Conservation (phyloP, 2,329 filamentous ascomycete genomes). For the Trichoderma sp. region DNA sequence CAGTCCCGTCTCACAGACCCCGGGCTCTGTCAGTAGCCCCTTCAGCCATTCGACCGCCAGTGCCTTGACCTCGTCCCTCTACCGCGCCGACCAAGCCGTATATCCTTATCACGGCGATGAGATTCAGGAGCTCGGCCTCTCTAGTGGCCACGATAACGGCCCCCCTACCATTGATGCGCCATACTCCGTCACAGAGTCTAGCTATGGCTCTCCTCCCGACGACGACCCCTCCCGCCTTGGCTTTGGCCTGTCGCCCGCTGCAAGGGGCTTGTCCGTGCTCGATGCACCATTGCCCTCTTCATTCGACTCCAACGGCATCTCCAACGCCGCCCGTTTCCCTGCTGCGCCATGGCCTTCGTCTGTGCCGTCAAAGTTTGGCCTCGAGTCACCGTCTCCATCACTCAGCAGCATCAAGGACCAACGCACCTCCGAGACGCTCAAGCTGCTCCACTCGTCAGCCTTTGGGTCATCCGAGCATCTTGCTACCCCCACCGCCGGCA, state of each 20-base stretch:
- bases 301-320: constrained; percentile 94
- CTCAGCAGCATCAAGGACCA: constrained; percentile 61
- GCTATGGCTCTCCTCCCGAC: constrained; percentile 82
- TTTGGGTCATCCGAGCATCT: constrained; percentile 67
- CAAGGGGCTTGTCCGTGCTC: constrained; percentile 77
- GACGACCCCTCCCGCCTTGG: constrained; percentile 57
- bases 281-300: constrained; percentile 92
- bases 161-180: constrained; percentile 60
- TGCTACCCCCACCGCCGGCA: constrained; percentile 45
- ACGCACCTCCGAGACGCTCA: constrained; percentile 62
- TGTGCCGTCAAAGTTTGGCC: constrained; percentile 84
- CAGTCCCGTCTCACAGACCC: constrained; percentile 44
- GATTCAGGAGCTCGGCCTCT: constrained; percentile 31
- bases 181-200: constrained; percentile 54
- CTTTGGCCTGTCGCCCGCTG: constrained; percentile 75
- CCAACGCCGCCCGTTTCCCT: constrained; percentile 78
- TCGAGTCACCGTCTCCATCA: constrained; percentile 81
- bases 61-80: constrained; percentile 62
- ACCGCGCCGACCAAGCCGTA: constrained; percentile 42
- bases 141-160: constrained; percentile 46
- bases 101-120: constrained; percentile 41
- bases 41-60: constrained; percentile 61
- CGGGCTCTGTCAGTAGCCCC: constrained; percentile 20
- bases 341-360: constrained; percentile 84
- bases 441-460: constrained; percentile 63